Evolutionary conservation across 257 asterid species (phyloP), one percentile per base, ranked within the genome.

Genomic region (Echites panduratus): DNA sequence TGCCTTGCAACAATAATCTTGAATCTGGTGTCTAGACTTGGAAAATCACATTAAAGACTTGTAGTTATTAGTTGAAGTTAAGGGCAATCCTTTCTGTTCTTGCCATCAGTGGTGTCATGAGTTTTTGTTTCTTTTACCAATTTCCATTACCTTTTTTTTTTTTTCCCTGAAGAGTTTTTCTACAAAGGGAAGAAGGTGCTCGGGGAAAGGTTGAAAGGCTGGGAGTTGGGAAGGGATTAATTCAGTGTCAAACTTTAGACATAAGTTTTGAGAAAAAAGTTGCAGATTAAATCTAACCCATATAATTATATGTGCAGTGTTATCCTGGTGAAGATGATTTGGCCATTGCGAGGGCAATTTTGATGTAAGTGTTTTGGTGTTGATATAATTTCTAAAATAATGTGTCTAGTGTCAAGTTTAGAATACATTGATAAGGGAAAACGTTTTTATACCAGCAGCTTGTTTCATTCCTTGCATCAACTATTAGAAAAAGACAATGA

Each of bases 321-420:
- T 94, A 94, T 78, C 97, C 99, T 4, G 97, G 98, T 75, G 99
- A 94, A 87, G 99, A 87, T 71, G 99, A 94, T 85, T 80, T 89
- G 79, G 96, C 97, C 65, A 85, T 94, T 83, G 97, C 89, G 29
- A 89, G 97, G 66, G 97, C 96, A 69, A 84, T 84, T 80, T 87
- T 91, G 80, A 89, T 94, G 99, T 94, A 85, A 88, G 97, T 85
- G 53, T 24, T 14, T 73, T 76, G 54, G 70, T 38, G 22, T 68
- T 59, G 70, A 38, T 50, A 22, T 45, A 72, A 24, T 63, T 68
- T 12, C 26, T 66, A 43, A 0, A 35, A 26, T 13, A 26, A 59
- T 44, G 22, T n/a, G 43, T 22, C 40, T 38, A 27, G 19, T n/a
- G 24, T 32, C 38, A 3, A 32, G 38, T 32, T 32, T 32, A 32